Evolutionary conservation across 1,284 basidiomycete species (phyloP).

Genomic region (Leccinum fallax): DNA sequence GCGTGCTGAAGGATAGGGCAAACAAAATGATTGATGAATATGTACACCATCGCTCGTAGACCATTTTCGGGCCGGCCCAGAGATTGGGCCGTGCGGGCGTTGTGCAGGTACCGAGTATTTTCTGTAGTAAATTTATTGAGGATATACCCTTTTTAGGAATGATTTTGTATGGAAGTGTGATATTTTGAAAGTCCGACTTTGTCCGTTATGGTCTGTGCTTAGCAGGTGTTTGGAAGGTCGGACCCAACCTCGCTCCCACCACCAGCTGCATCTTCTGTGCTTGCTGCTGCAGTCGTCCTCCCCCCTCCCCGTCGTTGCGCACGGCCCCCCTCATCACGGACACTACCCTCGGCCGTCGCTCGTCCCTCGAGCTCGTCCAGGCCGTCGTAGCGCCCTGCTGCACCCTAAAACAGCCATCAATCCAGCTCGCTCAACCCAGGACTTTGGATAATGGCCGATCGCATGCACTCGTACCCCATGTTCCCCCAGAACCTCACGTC

Average conservation of each 20-base stretch:
- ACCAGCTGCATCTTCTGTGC: slow-evolving; percentile 39
- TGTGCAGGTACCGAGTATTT: slow-evolving; percentile 15
- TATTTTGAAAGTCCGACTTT: slow-evolving; percentile 34
- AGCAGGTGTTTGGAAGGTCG: slow-evolving; percentile 42
- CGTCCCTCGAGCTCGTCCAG: slow-evolving; percentile 22
- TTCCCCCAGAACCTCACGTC: slow-evolving; percentile 48
- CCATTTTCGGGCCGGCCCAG: neutral
- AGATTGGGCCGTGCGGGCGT: neutral
- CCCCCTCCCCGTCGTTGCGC: slow-evolving; percentile 23
- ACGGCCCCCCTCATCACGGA: slow-evolving; percentile 19
- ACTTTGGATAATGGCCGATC: slow-evolving; percentile 60
- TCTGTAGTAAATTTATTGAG: slow-evolving; percentile 25
- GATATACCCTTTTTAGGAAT: slow-evolving; percentile 14
- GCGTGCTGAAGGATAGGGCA: slow-evolving; percentile 13
- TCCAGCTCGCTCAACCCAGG: slow-evolving; percentile 26
- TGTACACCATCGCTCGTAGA: neutral
- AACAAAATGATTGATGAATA: slow-evolving; percentile 2
- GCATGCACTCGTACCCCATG: slow-evolving; percentile 52
- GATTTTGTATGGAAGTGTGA: slow-evolving; percentile 19
- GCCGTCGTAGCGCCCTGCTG: slow-evolving; percentile 18
- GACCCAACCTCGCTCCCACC: slow-evolving; percentile 44
- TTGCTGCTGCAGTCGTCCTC: slow-evolving; percentile 24
- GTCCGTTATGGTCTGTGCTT: slow-evolving; percentile 42
- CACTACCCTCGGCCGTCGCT: slow-evolving; percentile 11
- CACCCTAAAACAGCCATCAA: slow-evolving; percentile 32